These are phyloP conservation scores for Quercus parvula DNA, from an alignment of 306 rosid genomes.

Conservation along the genomic window DNA sequence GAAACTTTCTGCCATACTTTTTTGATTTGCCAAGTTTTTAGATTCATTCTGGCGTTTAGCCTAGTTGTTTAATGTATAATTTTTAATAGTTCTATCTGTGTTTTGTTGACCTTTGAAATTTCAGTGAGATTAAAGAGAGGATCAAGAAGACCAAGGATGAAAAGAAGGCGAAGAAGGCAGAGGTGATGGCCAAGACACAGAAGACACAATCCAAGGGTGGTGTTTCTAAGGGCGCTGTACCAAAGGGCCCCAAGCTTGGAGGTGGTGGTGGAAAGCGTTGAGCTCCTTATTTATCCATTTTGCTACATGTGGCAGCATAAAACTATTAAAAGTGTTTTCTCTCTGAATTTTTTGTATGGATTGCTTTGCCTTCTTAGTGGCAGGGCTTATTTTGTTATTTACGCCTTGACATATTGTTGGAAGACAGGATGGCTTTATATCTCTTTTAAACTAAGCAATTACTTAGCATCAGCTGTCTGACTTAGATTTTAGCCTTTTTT, in stretches of 20 bases:
- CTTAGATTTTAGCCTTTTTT: background rate
- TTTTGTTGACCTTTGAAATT: background rate
- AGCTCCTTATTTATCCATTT: background rate
- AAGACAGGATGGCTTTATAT: background rate
- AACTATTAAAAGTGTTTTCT: background rate
- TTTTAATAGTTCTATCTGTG: background rate
- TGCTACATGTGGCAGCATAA: background rate
- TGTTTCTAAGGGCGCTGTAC: constrained; percentile 33
- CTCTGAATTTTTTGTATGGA: constrained; percentile 4
- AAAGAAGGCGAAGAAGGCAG: constrained; percentile 49
- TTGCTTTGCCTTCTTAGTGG: constrained; percentile 10
- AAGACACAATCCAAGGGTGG: constrained; percentile 33
- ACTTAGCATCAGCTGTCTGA: background rate
- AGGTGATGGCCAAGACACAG: constrained; percentile 29
- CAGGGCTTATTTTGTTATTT: constrained; percentile 6
- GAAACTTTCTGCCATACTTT: background rate
- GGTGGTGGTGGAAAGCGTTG: constrained; percentile 56
- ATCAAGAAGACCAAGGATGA: constrained; percentile 53
- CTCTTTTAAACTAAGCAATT: background rate
- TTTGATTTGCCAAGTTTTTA: background rate
- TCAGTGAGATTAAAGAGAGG: constrained; percentile 49
- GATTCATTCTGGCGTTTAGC: background rate
- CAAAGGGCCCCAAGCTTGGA: constrained; percentile 51
- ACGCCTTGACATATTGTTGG: background rate
- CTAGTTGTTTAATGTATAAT: background rate